Conservation (phyloP, 2,329 filamentous ascomycete genomes). For the Diaporthe amygdali region DNA sequence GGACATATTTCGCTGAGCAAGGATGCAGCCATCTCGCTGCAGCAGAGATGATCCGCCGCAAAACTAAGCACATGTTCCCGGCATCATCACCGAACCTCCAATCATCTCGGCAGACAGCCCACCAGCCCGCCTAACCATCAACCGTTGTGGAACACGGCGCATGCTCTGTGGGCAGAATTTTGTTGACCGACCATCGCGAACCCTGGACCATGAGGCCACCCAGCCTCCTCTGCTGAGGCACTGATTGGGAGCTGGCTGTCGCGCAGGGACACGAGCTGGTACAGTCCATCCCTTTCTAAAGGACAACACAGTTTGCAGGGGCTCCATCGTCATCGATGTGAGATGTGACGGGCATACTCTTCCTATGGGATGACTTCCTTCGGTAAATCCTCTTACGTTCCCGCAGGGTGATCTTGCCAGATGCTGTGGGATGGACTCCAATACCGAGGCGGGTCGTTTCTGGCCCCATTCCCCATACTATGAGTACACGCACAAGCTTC, state of each 20-base stretch:
- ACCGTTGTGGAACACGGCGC: not conserved
- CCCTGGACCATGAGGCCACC: not conserved
- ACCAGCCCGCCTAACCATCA: not conserved
- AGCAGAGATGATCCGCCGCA: not conserved
- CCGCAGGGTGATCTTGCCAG: not conserved
- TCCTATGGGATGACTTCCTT: conserved; percentile 2
- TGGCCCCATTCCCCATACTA: no score
- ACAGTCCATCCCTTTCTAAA: not conserved
- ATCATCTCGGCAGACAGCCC: not conserved
- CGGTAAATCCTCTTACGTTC: not conserved
- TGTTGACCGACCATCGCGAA: not conserved
- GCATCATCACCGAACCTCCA: not conserved
- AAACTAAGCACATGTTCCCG: not conserved
- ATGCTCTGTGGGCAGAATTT: not conserved
- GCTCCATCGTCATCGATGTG: not conserved
- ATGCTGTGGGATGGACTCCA: not conserved
- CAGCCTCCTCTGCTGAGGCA: not conserved
- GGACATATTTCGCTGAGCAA: not conserved
- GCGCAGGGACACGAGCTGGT: not conserved
- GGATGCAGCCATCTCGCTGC: not conserved
- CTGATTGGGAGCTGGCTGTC: not conserved
- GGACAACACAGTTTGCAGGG: not conserved
- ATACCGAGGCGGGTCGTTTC: no score
- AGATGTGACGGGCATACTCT: not conserved
- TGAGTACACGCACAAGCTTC: not conserved